Base-by-base conservation (phyloP, 2,329 filamentous ascomycete genomes). In the Coleophoma crateriformis region DNA sequence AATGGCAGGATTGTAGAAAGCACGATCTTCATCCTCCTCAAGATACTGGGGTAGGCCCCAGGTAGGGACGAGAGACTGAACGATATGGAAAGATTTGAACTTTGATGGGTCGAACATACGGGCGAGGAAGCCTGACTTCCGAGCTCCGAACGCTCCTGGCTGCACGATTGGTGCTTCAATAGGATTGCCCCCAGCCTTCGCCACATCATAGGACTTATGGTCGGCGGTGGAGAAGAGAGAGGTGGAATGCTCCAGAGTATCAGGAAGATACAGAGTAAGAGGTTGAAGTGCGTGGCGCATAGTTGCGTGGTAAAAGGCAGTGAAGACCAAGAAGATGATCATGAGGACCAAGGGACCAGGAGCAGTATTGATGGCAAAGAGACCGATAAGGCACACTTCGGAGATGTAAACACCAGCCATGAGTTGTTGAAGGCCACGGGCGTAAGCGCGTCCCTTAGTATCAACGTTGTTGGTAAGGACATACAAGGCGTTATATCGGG, bases 401-500 rank as follows among this genome's bases (percentile, higher is more conserved):
- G 85, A 81, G 34, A 96, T 76, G 66, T 96, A 96, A 46, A 95
- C 73, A 12, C 92, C 91, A 1, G 85, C 83, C 43, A 91, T 84
- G 43, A 95, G 80, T 54, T 96, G 90, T 65, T 95, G 85, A 43
- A 96, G 72, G 1, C 87, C 90, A n/a, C 84, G 84, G 1, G 88
- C 85, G 62, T 96, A 96, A 57, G 88, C 83, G 12, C 89, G 78
- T 7, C 92, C 92, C 62, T 92, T 88, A 27, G 88, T 95, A 65
- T 96, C 90, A 61, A 95, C 82, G 51, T 81, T 73, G 13, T 87
- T 84, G 64, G 92, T 87, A 40, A 85, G 85, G 33, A 95, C 90
- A 66, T 87, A 96, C 45, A 96, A 77, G 46, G 96, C 70, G 63
- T 95, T 95, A 75, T 96, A 96, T 7, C 88, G 82, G 74, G 89